A percentile compares a stretch with the other conserved stretches of the same genome.
Conservation (phyloP, 805 yeast genomes). For the Hanseniaspora nectarophila region DNA sequence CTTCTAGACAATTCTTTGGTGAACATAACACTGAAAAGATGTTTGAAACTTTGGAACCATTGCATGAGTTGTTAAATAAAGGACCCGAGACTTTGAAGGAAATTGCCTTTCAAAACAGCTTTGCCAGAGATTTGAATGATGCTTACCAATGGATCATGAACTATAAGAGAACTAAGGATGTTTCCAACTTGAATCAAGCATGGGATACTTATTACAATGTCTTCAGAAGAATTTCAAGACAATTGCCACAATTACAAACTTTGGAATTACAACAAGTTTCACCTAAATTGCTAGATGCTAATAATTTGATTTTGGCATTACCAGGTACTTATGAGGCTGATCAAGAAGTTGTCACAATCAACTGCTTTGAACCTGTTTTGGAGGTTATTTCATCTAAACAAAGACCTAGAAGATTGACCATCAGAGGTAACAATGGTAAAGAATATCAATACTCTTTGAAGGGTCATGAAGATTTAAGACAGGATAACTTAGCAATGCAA, state of each 20-base stretch:
- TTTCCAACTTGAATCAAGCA: constrained; percentile 83
- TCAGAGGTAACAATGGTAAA: constrained; percentile 84
- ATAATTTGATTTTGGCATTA: constrained; percentile 71
- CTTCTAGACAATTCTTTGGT: constrained; percentile 82
- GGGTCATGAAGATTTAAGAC: constrained; percentile 97
- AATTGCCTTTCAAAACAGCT: constrained; percentile 81
- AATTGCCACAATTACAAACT: constrained; percentile 73
- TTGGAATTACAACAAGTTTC: constrained; percentile 88
- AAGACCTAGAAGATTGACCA: constrained; percentile 74
- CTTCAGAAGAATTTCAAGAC: constrained; percentile 80
- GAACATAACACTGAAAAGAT: constrained; percentile 90
- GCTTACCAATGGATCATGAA: constrained; percentile 90
- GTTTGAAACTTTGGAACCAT: constrained; percentile 81
- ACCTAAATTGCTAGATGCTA: constrained; percentile 70
- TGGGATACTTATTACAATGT: constrained; percentile 96
- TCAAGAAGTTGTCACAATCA: constrained; percentile 60
- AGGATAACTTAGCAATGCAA: constrained; percentile 96
- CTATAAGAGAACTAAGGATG: constrained; percentile 73
- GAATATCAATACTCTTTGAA: constrained; percentile 71
- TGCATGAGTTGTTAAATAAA: constrained; percentile 69
- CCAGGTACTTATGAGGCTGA: constrained; percentile 91
- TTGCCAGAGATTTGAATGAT: constrained; percentile 83
- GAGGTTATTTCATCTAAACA: constrained; percentile 89
- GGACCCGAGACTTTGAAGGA: constrained; percentile 92
- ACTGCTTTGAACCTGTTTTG: constrained; percentile 67